Conservation (phyloP, 805 yeast genomes). For the Kodamaea nitidulidarum region DNA sequence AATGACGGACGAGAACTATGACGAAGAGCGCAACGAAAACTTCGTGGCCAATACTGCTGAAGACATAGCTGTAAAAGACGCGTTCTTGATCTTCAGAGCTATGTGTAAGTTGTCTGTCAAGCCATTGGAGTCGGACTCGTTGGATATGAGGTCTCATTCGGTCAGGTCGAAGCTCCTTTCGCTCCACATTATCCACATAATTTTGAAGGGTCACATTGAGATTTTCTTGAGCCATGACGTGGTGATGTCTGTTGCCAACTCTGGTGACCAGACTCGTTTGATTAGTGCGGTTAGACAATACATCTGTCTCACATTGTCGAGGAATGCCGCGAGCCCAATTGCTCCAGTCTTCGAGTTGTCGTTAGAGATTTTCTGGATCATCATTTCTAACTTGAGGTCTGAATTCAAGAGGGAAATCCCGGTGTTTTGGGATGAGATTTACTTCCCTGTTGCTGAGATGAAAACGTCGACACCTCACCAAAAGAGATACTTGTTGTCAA, state of each 20-base stretch:
- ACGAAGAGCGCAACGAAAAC: conserved; percentile 47
- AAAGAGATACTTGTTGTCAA: conserved; percentile 75
- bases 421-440: conserved; percentile 87
- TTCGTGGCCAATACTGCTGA: conserved; percentile 49
- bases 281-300: conserved; percentile 82
- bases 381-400: conserved; percentile 75
- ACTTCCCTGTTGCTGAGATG: conserved; percentile 91
- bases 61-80: conserved; percentile 79
- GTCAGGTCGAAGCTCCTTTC: conserved; percentile 89
- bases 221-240: conserved; percentile 63
- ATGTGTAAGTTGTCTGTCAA: conserved; percentile 92
- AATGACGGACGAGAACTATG: conserved; percentile 45
- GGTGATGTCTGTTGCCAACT: conserved; percentile 45
- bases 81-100: conserved; percentile 87
- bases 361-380: conserved; percentile 88
- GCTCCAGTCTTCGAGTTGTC: conserved; percentile 91
- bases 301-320: conserved; percentile 72
- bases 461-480: conserved; percentile 90
- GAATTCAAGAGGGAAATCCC: conserved; percentile 93
- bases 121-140: conserved; percentile 66
- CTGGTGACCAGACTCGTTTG: conserved; percentile 55
- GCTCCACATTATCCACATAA: conserved; percentile 80
- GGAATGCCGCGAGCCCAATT: conserved; percentile 88
- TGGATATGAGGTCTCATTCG: conserved; percentile 87
- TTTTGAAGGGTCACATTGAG: conserved; percentile 79